Conservation (phyloP, 768 basidiomycete genomes). For the Serendipita sp. region DNA sequence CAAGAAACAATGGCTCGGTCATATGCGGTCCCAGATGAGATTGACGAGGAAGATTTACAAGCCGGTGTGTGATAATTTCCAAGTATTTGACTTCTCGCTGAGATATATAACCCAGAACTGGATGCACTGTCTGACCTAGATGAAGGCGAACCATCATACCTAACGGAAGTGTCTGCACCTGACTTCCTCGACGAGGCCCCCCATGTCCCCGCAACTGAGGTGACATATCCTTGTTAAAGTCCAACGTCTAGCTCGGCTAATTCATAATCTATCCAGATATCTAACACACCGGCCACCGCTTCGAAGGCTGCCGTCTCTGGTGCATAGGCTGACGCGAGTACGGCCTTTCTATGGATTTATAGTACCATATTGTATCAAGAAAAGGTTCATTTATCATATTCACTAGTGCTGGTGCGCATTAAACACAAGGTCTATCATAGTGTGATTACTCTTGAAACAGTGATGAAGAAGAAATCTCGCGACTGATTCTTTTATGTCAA, state of each 20-base stretch:
- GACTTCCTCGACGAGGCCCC: conserved; percentile 88
- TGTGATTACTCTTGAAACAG: too few species aligned
- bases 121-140: conserved; percentile 86
- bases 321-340: background rate
- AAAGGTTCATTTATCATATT: too few species aligned
- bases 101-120: conserved; percentile 45
- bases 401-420: too few species aligned
- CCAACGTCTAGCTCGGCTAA: background rate
- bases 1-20: conserved; percentile 87
- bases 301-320: background rate
- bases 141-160: conserved; percentile 83
- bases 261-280: background rate
- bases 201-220: conserved; percentile 1
- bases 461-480: too few species aligned
- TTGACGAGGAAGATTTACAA: conserved; percentile 94
- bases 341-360: too few species aligned
- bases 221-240: background rate
- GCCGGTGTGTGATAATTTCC: conserved; percentile 47
- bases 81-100: background rate
- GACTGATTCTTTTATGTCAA: background rate
- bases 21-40: conserved; percentile 91
- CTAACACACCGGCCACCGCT: background rate
- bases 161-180: conserved; percentile 75
- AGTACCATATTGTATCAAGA: too few species aligned
- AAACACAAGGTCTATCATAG: too few species aligned